phyloP scores from a whole-genome alignment of 805 yeast genomes.

The Maudiozyma serrabonitensis region DNA sequence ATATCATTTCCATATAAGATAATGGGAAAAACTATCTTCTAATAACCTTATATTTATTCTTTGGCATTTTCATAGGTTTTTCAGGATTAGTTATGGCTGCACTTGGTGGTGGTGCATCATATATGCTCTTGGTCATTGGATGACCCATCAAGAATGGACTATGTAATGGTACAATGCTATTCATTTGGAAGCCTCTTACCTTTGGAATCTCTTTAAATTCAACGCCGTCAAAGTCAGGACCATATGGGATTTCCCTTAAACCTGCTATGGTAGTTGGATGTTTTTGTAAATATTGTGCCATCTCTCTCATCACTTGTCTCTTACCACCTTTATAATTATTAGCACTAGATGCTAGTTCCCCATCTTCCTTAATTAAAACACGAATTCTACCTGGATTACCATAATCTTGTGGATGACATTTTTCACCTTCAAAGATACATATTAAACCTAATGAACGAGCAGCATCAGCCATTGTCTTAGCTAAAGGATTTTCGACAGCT shows the following conservation, averaged over 20 bases:
- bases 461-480: conserved; percentile 74
- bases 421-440: conserved; percentile 61
- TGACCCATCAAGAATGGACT: conserved; percentile 72
- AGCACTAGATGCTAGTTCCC: conserved; percentile 28
- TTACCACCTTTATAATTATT: conserved; percentile 35
- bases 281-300: conserved; percentile 49
- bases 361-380: conserved; percentile 50
- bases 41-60: conserved; percentile 26
- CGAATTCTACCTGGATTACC: conserved; percentile 97
- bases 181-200: conserved; percentile 83
- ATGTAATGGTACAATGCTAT: conserved; percentile 79
- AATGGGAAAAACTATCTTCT: conserved; percentile 19
- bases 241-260: conserved; percentile 56
- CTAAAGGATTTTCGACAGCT: conserved; percentile 83
- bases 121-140: conserved; percentile 67
- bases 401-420: conserved; percentile 91
- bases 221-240: conserved; percentile 50
- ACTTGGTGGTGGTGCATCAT: conserved; percentile 43
- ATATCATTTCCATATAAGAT: neutral
- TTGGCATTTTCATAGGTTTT: conserved; percentile 24
- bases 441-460: conserved; percentile 29
- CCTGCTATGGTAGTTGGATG: conserved; percentile 62
- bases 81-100: conserved; percentile 19
- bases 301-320: conserved; percentile 50
- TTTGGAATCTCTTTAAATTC: conserved; percentile 54